Conservation (phyloP, 805 yeast species). For the Yarrowia sp. region DNA sequence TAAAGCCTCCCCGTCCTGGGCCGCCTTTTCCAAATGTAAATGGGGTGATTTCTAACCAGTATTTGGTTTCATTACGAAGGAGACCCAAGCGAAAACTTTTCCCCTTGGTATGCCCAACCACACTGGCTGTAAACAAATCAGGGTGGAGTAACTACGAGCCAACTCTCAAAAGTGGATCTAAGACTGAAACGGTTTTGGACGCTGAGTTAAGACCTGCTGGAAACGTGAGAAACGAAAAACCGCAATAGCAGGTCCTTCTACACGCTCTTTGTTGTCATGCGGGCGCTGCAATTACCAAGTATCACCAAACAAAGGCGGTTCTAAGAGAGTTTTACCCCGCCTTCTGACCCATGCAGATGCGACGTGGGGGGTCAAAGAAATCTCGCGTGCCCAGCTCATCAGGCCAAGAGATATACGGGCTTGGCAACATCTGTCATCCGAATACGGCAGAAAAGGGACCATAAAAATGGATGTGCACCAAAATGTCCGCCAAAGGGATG, state of each 20-base stretch:
- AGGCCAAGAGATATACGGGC: conserved; percentile 14
- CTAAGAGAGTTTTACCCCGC: conserved; percentile 22
- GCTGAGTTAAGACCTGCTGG: not conserved
- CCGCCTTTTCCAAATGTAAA: conserved; percentile 1
- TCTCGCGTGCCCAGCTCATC: conserved; percentile 15
- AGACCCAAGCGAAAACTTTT: not conserved
- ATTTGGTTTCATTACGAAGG: not conserved
- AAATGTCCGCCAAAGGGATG: not conserved
- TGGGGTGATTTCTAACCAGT: conserved; percentile 8
- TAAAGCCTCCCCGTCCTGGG: not conserved
- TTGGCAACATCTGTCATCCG: not conserved
- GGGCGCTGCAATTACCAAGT: conserved; percentile 1
- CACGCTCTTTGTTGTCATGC: conserved; percentile 3
- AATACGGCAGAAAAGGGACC: not conserved
- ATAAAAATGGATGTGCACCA: too few relatives aligned
- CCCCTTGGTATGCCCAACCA: not conserved
- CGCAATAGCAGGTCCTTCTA: not conserved
- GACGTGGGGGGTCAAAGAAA: conserved; percentile 10
- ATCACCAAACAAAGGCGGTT: conserved; percentile 5
- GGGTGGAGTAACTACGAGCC: not conserved
- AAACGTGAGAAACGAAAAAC: not conserved
- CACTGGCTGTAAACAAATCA: not conserved
- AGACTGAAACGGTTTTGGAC: not conserved
- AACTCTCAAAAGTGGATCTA: not conserved
- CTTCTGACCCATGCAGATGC: conserved; percentile 22